Base-by-base conservation (phyloP, 495 filamentous ascomycete genomes). In the Aspergillus affinis region DNA sequence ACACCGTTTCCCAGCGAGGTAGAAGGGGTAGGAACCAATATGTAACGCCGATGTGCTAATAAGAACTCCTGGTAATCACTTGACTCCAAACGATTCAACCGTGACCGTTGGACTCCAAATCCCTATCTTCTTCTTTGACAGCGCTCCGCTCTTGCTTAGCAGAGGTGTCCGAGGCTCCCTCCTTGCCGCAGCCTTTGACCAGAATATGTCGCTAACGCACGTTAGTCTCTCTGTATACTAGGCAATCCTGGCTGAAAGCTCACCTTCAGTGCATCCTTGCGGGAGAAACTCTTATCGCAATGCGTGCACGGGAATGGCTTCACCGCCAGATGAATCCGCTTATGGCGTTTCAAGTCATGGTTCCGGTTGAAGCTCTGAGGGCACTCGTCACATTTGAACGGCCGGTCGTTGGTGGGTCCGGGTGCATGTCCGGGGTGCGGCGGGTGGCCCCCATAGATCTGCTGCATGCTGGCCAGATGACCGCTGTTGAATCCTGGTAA, bases 201-300 rank as follows among this genome's bases (percentile, higher is more conserved):
- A 98, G 84, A 48, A 90, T 86, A 79, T 98, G 94, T 66, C 93
- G 83, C 93, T 98, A 65, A n/a, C 3, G 48, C 17, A 3, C 6
- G 58, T 70, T 60, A 71, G 68, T 54, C 20, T 10, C 17, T 20
- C 32, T 32, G 30, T 29, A 13, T 21, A 54, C 48, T 21, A 63
- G 52, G 59, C 57, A 51, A 61, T 57, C 12, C 54, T 61, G 55
- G 29, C 52, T 46, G 19, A 59, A 53, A 32, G 71, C 81, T 60
- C 67, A 98, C 94, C 90, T 98, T 98, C 15, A 98, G 80, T 19
- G 94, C 94, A 79, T 98, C 94, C 72, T 97, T 98, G 46, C 94
- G 79, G 19, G 91, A 96, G 65, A 98, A 98, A 72, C 91, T 94
- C 84, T 98, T 98, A 32, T 97, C 92, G 68, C 94, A 98, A 65